Evolutionary conservation across 768 basidiomycete species (phyloP).

Genomic region (Mycena sanguinolenta): DNA sequence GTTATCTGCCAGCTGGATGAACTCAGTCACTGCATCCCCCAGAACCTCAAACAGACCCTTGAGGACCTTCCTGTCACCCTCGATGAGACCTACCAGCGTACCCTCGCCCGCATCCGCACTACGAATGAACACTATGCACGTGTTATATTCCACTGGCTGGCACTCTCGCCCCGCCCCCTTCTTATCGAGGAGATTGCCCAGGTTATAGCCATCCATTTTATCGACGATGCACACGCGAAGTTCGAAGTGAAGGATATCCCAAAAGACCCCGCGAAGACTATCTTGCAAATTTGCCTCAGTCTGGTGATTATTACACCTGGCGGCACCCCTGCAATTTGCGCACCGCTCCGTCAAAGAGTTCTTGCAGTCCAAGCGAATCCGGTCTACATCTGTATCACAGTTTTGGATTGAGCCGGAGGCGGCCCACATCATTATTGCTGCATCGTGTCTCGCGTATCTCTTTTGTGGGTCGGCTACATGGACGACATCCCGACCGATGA

Average conservation of each 20-base stretch:
- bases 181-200: neutral
- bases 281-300: neutral
- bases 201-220: neutral
- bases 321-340: neutral
- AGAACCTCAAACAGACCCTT: neutral
- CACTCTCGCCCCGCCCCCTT: neutral
- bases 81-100: neutral
- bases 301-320: neutral
- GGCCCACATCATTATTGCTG: conserved; percentile 3
- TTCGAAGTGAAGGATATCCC: neutral
- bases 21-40: neutral
- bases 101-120: neutral
- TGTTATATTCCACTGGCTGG: neutral
- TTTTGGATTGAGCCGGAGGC: neutral
- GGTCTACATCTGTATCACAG: neutral
- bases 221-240: neutral
- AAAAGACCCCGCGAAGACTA: neutral
- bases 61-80: neutral
- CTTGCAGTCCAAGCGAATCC: conserved; percentile 16
- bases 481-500: neutral
- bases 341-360: neutral
- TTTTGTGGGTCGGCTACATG: neutral
- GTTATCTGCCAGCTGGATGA: conserved; percentile 2
- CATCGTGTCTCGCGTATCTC: neutral
- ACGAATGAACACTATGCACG: neutral